Evolutionary conservation across 768 basidiomycete genomes (phyloP), one percentile per base, ranked within the genome.

Genomic region (Hirschioporus abietinus): DNA sequence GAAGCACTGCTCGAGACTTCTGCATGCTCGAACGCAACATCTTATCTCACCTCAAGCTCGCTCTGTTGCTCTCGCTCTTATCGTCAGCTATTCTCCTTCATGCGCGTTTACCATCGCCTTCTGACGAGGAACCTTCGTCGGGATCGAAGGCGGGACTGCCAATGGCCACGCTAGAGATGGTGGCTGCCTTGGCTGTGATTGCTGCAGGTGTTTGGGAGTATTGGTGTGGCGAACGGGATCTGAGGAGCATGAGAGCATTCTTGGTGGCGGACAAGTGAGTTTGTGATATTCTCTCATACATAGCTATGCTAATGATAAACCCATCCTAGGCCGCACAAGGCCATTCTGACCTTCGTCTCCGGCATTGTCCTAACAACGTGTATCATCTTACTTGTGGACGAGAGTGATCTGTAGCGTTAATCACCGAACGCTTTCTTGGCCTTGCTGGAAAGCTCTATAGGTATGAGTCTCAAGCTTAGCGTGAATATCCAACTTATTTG

Each of bases 21-120:
- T 88, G 85, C 75, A 90, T 92, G 89, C 81, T 92, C 17, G 91
- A 92, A 74, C 82, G 91, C 64, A 92, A 92, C 70, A 77, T 90
- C 63, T 79, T 92, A 34, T 83, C 89, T 0, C 87, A 92, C 72
- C 67, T 89, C 65, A 89, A 86, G 71, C 81, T 92, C 26, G 87
- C 85, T 7, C 77, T 90, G 10, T 76, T 92, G 25, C 78, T 92
- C 30, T 83, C 84, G 8, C 78, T 92, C 0, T 75, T 91, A 2
- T 85, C 86, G 1, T 84, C 87, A 30, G 89, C 90, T 9, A 77
- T 88, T 64, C 76, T 92, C 15, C 81, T 92, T 8, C 82, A 81
- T 27, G 81, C 83, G 24, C 86, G 88, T 17, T 80, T 92, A 17
- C 80, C 85, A 7, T 18, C 60, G 15, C 84, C 86, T 4, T 78